Conservation (phyloP, 1,139 yeast species). For the Candida labiduridarum region DNA sequence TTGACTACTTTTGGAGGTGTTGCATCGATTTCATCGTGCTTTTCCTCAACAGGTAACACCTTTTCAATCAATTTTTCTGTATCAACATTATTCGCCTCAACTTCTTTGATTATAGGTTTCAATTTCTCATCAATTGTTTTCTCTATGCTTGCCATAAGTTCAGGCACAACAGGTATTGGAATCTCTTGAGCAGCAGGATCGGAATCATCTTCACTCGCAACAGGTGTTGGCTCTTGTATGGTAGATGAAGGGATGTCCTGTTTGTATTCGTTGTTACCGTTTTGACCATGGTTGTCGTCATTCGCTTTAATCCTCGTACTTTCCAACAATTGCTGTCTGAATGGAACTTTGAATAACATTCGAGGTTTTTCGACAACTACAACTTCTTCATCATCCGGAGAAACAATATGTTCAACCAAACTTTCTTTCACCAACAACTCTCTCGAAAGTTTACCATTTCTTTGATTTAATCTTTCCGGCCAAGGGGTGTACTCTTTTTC, state of each 20-base stretch:
- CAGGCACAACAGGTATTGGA: slow-evolving; percentile 25
- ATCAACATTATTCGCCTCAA: slow-evolving; percentile 13
- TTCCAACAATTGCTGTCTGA: slow-evolving; percentile 22
- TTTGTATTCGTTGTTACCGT: neutral
- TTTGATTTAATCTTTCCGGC: slow-evolving; percentile 35
- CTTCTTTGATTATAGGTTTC: slow-evolving; percentile 17
- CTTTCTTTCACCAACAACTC: slow-evolving; percentile 6
- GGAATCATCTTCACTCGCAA: slow-evolving; percentile 9
- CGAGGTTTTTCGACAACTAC: slow-evolving; percentile 11
- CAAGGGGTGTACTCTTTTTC: slow-evolving; percentile 41
- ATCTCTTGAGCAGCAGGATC: slow-evolving; percentile 14
- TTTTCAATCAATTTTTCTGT: slow-evolving; percentile 3
- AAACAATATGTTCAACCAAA: neutral
- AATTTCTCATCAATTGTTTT: slow-evolving; percentile 27
- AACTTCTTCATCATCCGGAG: slow-evolving; percentile 11
- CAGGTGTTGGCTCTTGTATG: slow-evolving; percentile 4
- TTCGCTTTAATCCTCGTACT: neutral
- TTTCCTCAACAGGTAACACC: slow-evolving; percentile 5
- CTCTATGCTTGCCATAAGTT: slow-evolving; percentile 27
- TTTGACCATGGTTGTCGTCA: neutral
- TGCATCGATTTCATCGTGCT: slow-evolving; percentile 15
- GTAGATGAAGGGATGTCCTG: neutral
- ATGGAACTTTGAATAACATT: slow-evolving; percentile 25
- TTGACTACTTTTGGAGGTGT: slow-evolving; percentile 46
- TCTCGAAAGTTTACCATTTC: slow-evolving; percentile 26